A percentile compares a stretch with the other conserved stretches of the same genome.
Evolutionary conservation across 2,329 filamentous ascomycete species (phyloP).

Genomic region (Hortaea werneckii): DNA sequence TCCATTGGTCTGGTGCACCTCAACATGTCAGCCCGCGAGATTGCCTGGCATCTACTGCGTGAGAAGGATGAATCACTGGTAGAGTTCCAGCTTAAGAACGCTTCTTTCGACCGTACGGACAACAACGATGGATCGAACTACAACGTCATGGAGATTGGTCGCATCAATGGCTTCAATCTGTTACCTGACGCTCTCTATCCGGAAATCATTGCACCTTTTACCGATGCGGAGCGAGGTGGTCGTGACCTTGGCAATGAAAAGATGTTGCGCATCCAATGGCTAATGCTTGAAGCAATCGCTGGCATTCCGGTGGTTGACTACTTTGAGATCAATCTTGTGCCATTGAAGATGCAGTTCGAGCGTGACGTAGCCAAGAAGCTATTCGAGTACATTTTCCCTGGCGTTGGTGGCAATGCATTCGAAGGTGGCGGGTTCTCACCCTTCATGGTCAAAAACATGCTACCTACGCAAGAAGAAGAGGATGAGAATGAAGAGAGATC

Average conservation of each 20-base stretch:
- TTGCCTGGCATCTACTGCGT: constrained; percentile 92
- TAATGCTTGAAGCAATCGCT: constrained; percentile 96
- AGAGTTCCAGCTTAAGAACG: constrained; percentile 83
- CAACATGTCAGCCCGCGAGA: constrained; percentile 88
- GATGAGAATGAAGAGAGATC: constrained; percentile 40
- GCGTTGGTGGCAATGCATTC: constrained; percentile 47
- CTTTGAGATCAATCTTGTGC: constrained; percentile 89
- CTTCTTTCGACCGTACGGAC: constrained; percentile 89
- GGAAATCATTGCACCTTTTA: constrained; percentile 86
- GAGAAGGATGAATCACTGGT: constrained; percentile 72
- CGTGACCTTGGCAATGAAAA: constrained; percentile 57
- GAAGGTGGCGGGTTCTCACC: constrained; percentile 51
- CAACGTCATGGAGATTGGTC: constrained; percentile 81
- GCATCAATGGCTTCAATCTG: constrained; percentile 80
- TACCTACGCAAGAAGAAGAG: constrained; percentile 35
- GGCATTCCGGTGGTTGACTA: constrained; percentile 95
- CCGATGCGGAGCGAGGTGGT: constrained; percentile 50
- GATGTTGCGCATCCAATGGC: constrained; percentile 92
- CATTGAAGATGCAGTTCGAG: constrained; percentile 87
- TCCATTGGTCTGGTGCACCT: constrained; percentile 75
- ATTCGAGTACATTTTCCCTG: constrained; percentile 96
- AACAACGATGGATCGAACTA: constrained; percentile 95
- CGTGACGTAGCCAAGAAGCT: constrained; percentile 83
- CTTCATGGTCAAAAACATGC: constrained; percentile 46
- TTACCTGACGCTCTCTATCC: constrained; percentile 87